These are phyloP conservation scores for Diaporthe vexans DNA, from an alignment of 2,329 filamentous ascomycete species.

Conservation along the genomic window DNA sequence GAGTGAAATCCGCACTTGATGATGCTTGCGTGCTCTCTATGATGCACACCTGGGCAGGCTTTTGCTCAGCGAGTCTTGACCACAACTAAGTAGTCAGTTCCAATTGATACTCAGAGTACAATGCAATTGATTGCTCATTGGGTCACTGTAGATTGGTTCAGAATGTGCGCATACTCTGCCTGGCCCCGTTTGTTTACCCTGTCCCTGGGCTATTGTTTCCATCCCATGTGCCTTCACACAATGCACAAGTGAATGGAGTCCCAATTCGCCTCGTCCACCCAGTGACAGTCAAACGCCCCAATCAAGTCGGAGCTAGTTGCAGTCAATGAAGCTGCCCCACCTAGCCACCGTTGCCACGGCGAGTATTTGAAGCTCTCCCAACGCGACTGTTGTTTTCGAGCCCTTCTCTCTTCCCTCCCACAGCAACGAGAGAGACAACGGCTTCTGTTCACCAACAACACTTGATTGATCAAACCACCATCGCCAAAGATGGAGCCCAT, in stretches of 20 bases:
- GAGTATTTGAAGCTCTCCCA: neutral
- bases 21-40: neutral
- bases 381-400: neutral
- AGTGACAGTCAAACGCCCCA: neutral
- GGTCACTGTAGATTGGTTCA: neutral
- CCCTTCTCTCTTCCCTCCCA: slow-evolving; percentile 4
- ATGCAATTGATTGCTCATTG: neutral
- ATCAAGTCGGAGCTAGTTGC: neutral
- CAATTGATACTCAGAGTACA: neutral
- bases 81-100: neutral
- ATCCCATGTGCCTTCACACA: neutral
- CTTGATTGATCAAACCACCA: slow-evolving; percentile 1
- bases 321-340: neutral
- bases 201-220: neutral
- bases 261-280: neutral
- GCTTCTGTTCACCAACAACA: neutral
- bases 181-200: neutral
- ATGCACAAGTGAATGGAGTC: neutral
- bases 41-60: too few species aligned
- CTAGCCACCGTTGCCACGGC: neutral
- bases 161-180: neutral
- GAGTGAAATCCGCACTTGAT: neutral
- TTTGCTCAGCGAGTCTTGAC: neutral
- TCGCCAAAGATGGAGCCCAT: neutral
- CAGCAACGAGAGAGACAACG: slow-evolving; percentile 16